Conservation (phyloP, 345 rosid species). For the Ceriops tagal region DNA sequence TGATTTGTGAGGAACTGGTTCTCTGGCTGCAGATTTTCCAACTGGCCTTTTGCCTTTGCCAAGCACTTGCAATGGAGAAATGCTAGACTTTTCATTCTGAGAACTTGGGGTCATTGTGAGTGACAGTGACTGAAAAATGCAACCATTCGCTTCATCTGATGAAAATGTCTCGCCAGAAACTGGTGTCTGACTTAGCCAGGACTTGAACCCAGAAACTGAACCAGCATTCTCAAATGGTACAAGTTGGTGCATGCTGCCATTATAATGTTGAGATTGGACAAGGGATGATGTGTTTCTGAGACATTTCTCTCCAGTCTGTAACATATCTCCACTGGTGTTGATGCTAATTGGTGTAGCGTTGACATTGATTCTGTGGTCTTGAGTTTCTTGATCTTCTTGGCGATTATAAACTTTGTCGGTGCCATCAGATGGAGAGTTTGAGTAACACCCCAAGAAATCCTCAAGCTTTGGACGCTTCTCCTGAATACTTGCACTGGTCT, state of each 20-base stretch:
- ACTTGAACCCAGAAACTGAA: conserved; percentile 58
- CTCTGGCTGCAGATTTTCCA: conserved; percentile 36
- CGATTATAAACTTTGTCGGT: conserved; percentile 19
- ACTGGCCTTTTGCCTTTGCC: conserved; percentile 38
- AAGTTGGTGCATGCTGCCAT: conserved; percentile 21
- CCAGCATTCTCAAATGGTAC: conserved; percentile 41
- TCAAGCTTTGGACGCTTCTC: conserved; percentile 66
- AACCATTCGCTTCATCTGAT: conserved; percentile 21
- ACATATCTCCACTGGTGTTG: conserved; percentile 15
- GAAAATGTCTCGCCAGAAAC: conserved; percentile 20
- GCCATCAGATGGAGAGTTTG: conserved; percentile 40
- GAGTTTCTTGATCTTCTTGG: conserved; percentile 26
- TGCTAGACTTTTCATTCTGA: conserved; percentile 22
- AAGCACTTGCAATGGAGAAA: conserved; percentile 26
- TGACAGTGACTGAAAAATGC: conserved; percentile 38
- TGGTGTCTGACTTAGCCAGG: conserved; percentile 56
- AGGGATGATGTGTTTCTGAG: conserved; percentile 25
- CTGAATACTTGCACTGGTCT: conserved; percentile 1
- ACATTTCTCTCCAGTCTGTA: conserved; percentile 5
- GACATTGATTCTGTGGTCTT: conserved; percentile 40
- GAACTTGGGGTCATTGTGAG: conserved; percentile 54
- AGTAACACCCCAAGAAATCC: conserved; percentile 58
- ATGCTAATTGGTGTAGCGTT: conserved; percentile 34
- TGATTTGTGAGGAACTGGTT: conserved; percentile 59
- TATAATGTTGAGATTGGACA: conserved; percentile 23